Evolutionary conservation across 2,329 filamentous ascomycete genomes (phyloP), one percentile per base, ranked within the genome.

Genomic region (Phialemonium atrogriseum): DNA sequence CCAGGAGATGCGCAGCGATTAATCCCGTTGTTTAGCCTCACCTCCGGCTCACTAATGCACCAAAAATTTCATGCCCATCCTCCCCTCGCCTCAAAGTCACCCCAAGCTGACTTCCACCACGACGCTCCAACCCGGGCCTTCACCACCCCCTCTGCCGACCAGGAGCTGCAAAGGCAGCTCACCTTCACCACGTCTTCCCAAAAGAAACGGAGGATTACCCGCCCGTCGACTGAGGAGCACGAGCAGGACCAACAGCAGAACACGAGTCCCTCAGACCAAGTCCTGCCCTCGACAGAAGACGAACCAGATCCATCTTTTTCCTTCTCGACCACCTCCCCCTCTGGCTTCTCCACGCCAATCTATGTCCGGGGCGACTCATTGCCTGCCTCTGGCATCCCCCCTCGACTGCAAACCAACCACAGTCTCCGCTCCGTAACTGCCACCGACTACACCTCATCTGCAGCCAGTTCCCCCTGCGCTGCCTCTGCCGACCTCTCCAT

Each of bases 131-230:
- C 40, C 39, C 33, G 32, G 36, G 30, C 36, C 31, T 24, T 35
- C 30, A 29, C 20, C 30, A 31, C 36, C 30, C 35, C 33, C 27
- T 34, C 33, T 28, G 45, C 41, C 47, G 42, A 36, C 44, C 51
- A 49, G 58, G 72, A 77, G 72, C 72, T 77, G 72, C 72, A 49
- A 47, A 55, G 55, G 75, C 74, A 78, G 76, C 76, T 80, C 76
- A 61, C 68, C 56, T 66, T 71, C 76, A 80, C 70, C 59, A 80
- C 76, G 76, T 79, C 75, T 75, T 79, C 73, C 65, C 68, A 63
- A 70, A 80, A 80, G 74, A 80, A 80, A 75, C 70, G 75, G 68
- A 80, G 74, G 70, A 70, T 80, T 50, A 64, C 63, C 51, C 68
- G 64, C 46, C 62, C 58, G 51, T 54, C 58, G 41, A 54, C 57